phyloP scores from a whole-genome alignment of 805 yeast species.

The Barnettozyma populi region DNA sequence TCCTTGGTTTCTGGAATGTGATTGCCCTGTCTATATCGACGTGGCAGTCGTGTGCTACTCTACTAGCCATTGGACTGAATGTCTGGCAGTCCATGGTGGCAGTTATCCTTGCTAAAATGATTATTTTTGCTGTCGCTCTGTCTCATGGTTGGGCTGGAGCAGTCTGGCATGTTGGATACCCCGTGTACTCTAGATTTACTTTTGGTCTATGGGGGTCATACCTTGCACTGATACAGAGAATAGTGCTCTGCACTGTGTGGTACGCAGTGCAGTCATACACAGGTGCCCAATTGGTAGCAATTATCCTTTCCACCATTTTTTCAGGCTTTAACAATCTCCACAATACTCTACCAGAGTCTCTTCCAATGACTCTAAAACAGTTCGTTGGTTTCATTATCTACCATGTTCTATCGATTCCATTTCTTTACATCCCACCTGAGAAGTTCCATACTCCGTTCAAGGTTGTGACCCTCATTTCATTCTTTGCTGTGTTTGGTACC shows the following conservation, averaged over 20 bases:
- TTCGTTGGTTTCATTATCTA: constrained; percentile 37
- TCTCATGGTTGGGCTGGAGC: constrained; percentile 44
- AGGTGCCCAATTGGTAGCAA: constrained; percentile 39
- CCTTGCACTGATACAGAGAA: constrained; percentile 39
- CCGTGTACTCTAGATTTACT: constrained; percentile 37
- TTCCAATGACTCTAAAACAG: constrained; percentile 37
- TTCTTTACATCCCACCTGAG: constrained; percentile 30
- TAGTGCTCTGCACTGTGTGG: constrained; percentile 42
- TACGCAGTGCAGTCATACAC: constrained; percentile 40
- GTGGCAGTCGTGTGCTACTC: constrained; percentile 38
- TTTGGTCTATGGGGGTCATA: constrained; percentile 44
- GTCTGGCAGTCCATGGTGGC: constrained; percentile 41
- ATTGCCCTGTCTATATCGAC: constrained; percentile 35
- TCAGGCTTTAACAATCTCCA: constrained; percentile 33
- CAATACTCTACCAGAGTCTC: constrained; percentile 34
- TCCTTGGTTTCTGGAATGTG: constrained; percentile 38
- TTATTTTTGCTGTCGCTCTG: constrained; percentile 36
- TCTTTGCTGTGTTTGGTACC: constrained; percentile 33
- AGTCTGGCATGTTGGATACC: constrained; percentile 44
- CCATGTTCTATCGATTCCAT: constrained; percentile 30
- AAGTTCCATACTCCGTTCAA: constrained; percentile 26
- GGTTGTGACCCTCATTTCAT: constrained; percentile 25
- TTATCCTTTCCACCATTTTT: constrained; percentile 34
- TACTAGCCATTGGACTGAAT: constrained; percentile 38
- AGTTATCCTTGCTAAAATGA: constrained; percentile 35